Base-by-base conservation (phyloP, 2,329 filamentous ascomycete species). In the Alternaria angustiovoidea region DNA sequence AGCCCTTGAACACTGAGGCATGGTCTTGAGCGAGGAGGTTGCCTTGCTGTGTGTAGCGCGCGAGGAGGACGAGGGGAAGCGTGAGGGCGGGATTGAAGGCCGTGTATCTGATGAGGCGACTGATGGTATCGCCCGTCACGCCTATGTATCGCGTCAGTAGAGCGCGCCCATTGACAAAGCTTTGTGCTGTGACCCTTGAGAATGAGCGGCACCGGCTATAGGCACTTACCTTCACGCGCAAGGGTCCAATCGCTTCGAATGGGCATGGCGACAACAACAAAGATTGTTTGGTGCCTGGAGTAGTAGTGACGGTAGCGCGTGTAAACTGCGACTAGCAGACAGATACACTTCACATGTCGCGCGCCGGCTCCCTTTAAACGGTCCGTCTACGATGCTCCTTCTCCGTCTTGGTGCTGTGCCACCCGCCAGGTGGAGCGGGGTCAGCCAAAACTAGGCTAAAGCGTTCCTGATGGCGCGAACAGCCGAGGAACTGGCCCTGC, bases 31-130 rank as follows among this genome's bases (percentile, higher is more conserved):
- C 80, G 18, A 90, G 72, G 52, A 86, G 79, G 56, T 83, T 81
- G 51, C 90, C 89, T 65, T 83, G 83, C 66, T 85, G 81, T n/a
- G 89, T 91, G 80, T 87, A 89, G 28, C 85, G 84, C 8, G 87
- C 85, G 22, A 89, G 81, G 5, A 91, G 82, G 44, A 91, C 70
- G 24, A 92, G 80, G 1, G 89, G 86, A 12, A 92, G 78, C 0
- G 90, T 84, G 20, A 91, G 78, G 39, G 82, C 81, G 2, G 90
- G 89, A 70, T 91, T 90, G 60, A 92, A 80, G 7, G 85, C 81
- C 0, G 88, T 92, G 54, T 81, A 81, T 63, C 85, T 83, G 65
- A 92, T 72, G 41, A 90, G 71, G 39, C 82, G 82, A 36, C 84
- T 78, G 60, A 91, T 64, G 12, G 88, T 86, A 71, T 91, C 89